These are phyloP conservation scores for Rhizopogon rudus DNA, from an alignment of 768 basidiomycete species.

Conservation along the genomic window DNA sequence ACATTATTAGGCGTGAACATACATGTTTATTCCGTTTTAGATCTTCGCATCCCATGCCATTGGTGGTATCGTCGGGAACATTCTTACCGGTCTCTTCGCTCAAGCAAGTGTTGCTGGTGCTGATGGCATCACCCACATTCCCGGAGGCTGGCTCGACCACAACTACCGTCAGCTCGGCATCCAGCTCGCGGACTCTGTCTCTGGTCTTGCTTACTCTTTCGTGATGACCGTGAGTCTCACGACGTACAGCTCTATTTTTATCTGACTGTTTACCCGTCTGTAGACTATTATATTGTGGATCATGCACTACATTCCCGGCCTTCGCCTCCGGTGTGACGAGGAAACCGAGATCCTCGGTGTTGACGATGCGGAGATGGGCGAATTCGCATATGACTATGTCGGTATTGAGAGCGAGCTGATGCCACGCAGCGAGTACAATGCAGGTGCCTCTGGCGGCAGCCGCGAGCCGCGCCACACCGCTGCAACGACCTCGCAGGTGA, in stretches of 20 bases:
- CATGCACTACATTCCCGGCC: constrained; percentile 84
- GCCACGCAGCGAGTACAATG: constrained; percentile 25
- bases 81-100: constrained; percentile 87
- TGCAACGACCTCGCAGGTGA: constrained; percentile 20
- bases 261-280: not conserved
- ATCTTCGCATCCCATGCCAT: constrained; percentile 86
- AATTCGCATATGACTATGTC: constrained; percentile 86
- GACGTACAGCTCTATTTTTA: not conserved
- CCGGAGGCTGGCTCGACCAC: constrained; percentile 87
- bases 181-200: constrained; percentile 72
- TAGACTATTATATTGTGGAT: constrained; percentile 80
- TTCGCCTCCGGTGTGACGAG: constrained; percentile 62
- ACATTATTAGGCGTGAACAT: not conserved
- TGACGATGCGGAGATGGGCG: constrained; percentile 88
- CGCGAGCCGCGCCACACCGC: constrained; percentile 30
- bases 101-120: constrained; percentile 73
- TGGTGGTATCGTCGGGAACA: constrained; percentile 76
- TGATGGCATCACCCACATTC: constrained; percentile 63
- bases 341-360: constrained; percentile 78
- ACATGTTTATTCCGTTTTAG: constrained; percentile 29
- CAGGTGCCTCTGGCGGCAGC: constrained; percentile 22
- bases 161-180: constrained; percentile 80
- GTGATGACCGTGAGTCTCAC: constrained; percentile 58
- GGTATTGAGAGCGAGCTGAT: constrained; percentile 55
- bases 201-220: constrained; percentile 68